Percentiles rank a stretch among this genome's conserved stretches.
Conservation (phyloP, 1,284 basidiomycete genomes). For the Termitomyces sp. region DNA sequence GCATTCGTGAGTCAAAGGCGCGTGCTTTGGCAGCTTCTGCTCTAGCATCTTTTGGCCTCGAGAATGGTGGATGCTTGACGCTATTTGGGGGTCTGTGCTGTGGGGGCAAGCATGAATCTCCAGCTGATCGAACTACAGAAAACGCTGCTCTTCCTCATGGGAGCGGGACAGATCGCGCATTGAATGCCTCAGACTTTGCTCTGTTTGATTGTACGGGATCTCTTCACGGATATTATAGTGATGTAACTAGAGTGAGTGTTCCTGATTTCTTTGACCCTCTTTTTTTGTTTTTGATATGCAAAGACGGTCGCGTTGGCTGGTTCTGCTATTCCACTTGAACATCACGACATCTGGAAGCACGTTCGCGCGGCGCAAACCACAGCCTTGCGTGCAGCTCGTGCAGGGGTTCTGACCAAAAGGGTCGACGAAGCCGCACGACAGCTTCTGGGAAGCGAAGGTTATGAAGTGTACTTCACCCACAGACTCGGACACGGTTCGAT, state of each 20-base stretch:
- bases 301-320: constrained; percentile 67
- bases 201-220: constrained; percentile 75
- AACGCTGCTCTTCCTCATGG: constrained; percentile 86
- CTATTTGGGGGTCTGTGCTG: constrained; percentile 64
- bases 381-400: constrained; percentile 46
- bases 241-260: constrained; percentile 66
- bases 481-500: constrained; percentile 66
- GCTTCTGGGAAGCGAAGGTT: constrained; percentile 41
- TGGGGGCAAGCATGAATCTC: background rate
- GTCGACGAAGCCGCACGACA: constrained; percentile 69
- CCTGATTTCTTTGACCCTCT: background rate
- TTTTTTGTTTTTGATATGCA: background rate
- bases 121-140: constrained; percentile 37
- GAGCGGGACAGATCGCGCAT: constrained; percentile 59
- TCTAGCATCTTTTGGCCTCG: constrained; percentile 53
- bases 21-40: constrained; percentile 49
- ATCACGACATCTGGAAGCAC: constrained; percentile 60
- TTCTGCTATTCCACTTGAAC: constrained; percentile 49
- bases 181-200: constrained; percentile 58
- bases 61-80: constrained; percentile 54
- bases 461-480: constrained; percentile 72
- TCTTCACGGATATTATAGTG: constrained; percentile 71
- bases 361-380: constrained; percentile 62
- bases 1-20: constrained; percentile 73
- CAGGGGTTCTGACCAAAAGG: constrained; percentile 44